Percentiles rank a stretch among this genome's conserved stretches.
These are phyloP conservation scores for Claviceps sp. DNA, from an alignment of 2,329 filamentous ascomycete species.

Conservation along the genomic window DNA sequence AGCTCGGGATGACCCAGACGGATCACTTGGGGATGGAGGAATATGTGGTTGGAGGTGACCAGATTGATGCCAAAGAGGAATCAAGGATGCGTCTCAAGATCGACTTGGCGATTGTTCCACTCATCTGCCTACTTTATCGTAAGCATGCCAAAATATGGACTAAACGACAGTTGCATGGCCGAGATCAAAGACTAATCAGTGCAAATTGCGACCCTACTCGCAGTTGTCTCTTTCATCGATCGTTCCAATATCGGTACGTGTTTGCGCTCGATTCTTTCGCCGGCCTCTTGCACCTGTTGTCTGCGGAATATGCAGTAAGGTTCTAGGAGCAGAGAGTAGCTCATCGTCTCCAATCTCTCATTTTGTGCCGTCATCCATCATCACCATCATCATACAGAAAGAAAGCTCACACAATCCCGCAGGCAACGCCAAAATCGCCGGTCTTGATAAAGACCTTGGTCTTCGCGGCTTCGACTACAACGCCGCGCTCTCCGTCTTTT, in stretches of 20 bases:
- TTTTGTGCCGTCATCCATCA: no score
- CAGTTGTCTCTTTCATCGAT: conserved; percentile 40
- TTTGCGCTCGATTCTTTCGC: not conserved
- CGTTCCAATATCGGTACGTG: conserved; percentile 48
- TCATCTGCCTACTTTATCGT: conserved; percentile 46
- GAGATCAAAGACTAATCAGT: not conserved
- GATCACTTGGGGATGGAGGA: not conserved
- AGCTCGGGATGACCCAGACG: not conserved
- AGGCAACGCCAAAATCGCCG: conserved; percentile 46
- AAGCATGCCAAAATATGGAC: conserved; percentile 14
- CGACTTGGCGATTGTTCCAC: conserved; percentile 50
- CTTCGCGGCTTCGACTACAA: conserved; percentile 49
- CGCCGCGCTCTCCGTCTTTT: conserved; percentile 45
- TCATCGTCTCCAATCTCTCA: no score
- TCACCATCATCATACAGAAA: not conserved
- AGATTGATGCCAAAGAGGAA: conserved; percentile 41
- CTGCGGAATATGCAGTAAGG: not conserved
- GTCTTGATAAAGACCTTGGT: conserved; percentile 39
- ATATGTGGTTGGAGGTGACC: conserved; percentile 10
- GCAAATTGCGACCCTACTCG: not conserved
- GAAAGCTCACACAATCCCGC: not conserved
- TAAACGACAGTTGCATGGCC: not conserved
- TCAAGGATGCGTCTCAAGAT: conserved; percentile 46
- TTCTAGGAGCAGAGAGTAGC: no score
- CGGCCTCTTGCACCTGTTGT: not conserved